Conservation (phyloP, 257 asterid genomes). For the Salvia rosmarinus region DNA sequence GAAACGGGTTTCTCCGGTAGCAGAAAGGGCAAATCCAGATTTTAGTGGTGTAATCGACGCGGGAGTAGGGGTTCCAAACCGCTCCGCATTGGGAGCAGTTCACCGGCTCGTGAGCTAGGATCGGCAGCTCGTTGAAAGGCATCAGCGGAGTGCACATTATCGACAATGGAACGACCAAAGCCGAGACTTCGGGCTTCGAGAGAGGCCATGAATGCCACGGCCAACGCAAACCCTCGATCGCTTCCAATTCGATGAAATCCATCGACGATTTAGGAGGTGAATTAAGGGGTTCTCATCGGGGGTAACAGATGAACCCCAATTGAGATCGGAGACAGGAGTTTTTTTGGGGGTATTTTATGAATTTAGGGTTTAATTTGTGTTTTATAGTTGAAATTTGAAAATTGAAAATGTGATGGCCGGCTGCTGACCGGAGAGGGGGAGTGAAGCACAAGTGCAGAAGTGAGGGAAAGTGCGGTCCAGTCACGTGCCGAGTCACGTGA, state of each 20-base stretch:
- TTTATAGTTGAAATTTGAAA: background rate
- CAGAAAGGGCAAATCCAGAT: conserved; percentile 90
- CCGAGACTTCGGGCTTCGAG: conserved; percentile 63
- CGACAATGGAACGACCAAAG: conserved; percentile 79
- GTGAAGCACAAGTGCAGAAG: conserved; percentile 18
- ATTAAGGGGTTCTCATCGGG: conserved; percentile 38
- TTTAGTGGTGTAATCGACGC: conserved; percentile 71
- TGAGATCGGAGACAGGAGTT: conserved; percentile 28
- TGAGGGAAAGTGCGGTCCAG: conserved; percentile 5
- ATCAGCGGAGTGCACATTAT: conserved; percentile 78
- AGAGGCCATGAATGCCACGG: conserved; percentile 97
- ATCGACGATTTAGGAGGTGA: conserved; percentile 35
- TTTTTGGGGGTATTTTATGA: conserved; percentile 8
- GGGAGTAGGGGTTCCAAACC: conserved; percentile 82
- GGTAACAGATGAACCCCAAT: conserved; percentile 22
- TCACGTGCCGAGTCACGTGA: conserved; percentile 41
- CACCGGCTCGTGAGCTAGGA: conserved; percentile 75
- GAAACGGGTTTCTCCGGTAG: conserved; percentile 65
- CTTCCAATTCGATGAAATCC: conserved; percentile 96
- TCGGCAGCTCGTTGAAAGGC: conserved; percentile 77
- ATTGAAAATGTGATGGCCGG: conserved; percentile 28
- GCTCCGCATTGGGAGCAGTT: conserved; percentile 73
- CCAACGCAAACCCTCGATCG: conserved; percentile 96
- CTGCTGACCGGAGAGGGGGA: background rate
- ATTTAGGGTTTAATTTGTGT: conserved; percentile 26